Conservation (phyloP, 192 early-diverging fungal species). For the Pilaira anomala region DNA sequence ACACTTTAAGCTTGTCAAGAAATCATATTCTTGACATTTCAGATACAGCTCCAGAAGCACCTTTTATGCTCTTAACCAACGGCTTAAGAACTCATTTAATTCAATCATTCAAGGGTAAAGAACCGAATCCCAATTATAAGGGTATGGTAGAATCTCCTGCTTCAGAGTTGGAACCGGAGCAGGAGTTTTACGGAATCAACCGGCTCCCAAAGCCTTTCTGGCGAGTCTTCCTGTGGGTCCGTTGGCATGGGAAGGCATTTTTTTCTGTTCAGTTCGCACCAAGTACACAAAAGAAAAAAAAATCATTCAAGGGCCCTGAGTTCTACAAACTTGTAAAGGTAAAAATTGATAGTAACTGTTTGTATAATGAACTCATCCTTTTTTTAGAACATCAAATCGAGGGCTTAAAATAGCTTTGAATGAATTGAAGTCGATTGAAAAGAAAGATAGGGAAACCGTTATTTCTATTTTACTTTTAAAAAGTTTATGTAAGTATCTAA, state of each 20-base stretch:
- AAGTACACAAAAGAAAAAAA: too few relatives aligned
- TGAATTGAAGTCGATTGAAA: not conserved
- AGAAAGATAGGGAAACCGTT: not conserved
- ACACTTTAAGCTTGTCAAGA: constrained; percentile 14
- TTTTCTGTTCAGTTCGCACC: too few relatives aligned
- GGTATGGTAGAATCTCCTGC: too few relatives aligned
- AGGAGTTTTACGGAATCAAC: too few relatives aligned
- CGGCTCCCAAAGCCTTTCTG: too few relatives aligned
- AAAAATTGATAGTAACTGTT: constrained; percentile 17
- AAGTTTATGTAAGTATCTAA: constrained; percentile 22
- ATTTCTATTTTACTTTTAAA: constrained; percentile 12
- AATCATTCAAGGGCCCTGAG: constrained; percentile 8
- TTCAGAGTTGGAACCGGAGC: too few relatives aligned
- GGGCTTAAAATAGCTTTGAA: not conserved
- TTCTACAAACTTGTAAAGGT: constrained; percentile 9
- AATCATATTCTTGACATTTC: constrained; percentile 14
- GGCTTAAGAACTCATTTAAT: constrained; percentile 6
- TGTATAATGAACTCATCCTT: constrained; percentile 15
- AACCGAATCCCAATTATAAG: too few relatives aligned
- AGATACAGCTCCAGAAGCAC: constrained; percentile 7
- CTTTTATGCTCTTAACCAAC: not conserved
- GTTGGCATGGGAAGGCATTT: too few relatives aligned
- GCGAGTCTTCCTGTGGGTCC: too few relatives aligned
- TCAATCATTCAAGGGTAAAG: constrained; percentile 2
- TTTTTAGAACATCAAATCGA: constrained; percentile 11